Conservation (phyloP, 768 basidiomycete genomes). For the Macrolepiota dolichaula region DNA sequence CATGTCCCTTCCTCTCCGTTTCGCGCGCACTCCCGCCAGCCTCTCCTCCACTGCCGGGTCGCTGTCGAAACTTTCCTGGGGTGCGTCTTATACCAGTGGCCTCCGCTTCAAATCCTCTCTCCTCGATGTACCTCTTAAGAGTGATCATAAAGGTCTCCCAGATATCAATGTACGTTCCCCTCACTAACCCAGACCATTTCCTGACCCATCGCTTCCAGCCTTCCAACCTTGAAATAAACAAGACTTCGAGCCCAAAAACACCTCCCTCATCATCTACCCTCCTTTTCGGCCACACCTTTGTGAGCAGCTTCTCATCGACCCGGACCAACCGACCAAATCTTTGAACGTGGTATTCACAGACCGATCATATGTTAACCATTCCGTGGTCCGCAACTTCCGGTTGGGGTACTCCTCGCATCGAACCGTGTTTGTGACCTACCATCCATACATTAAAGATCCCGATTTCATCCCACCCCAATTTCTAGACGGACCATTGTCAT, state of each 20-base stretch:
- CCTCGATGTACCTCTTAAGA: constrained; percentile 5
- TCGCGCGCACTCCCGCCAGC: constrained; percentile 10
- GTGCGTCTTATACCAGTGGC: constrained; percentile 3
- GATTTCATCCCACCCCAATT: neutral
- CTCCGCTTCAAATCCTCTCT: constrained; percentile 13
- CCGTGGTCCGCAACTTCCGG: constrained; percentile 71
- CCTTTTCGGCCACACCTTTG: constrained; percentile 84
- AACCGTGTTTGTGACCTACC: constrained; percentile 60
- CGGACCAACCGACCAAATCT: constrained; percentile 3
- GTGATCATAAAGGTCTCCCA: constrained; percentile 16
- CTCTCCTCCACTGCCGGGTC: constrained; percentile 6
- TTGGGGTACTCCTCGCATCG: constrained; percentile 81
- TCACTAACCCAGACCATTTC: constrained; percentile 19
- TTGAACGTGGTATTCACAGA: constrained; percentile 40
- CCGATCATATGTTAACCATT: constrained; percentile 84
- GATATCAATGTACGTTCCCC: constrained; percentile 32
- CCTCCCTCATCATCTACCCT: constrained; percentile 65
- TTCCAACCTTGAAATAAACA: constrained; percentile 45
- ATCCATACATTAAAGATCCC: constrained; percentile 7
- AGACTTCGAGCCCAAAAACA: constrained; percentile 50
- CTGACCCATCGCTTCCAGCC: constrained; percentile 24
- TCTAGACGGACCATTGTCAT: constrained; percentile 64
- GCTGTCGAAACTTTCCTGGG: neutral
- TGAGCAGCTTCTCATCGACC: constrained; percentile 30
- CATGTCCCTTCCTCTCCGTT: constrained; percentile 21